Percentiles rank a stretch among this genome's conserved stretches.
Evolutionary conservation across 768 basidiomycete genomes (phyloP).

Genomic region (Auricularia cornea): DNA sequence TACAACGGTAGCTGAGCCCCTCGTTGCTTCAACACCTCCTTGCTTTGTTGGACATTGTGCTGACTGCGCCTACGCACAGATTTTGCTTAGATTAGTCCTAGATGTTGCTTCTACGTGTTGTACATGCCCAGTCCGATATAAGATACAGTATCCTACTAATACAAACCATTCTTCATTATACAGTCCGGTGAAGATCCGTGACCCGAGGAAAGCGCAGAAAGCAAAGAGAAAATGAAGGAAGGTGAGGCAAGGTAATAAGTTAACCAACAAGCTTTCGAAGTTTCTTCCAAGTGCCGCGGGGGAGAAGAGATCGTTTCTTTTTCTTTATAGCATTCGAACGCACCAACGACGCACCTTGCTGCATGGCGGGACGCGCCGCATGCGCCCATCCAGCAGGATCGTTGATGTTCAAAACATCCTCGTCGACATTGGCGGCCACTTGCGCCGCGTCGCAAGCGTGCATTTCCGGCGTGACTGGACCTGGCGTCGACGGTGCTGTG

Average conservation of each 20-base stretch:
- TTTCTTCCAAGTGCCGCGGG: background rate
- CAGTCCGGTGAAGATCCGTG: too few relatives aligned
- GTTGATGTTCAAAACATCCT: background rate
- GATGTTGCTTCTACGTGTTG: too few relatives aligned
- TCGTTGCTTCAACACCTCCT: background rate
- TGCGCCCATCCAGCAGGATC: too few relatives aligned
- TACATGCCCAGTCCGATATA: too few relatives aligned
- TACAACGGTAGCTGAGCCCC: conserved; percentile 1
- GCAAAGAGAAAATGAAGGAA: too few relatives aligned
- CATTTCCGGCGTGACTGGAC: background rate
- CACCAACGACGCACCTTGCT: background rate
- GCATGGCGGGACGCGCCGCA: too few relatives aligned
- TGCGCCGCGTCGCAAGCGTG: background rate
- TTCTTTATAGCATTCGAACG: background rate
- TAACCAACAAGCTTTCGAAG: background rate
- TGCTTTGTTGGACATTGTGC: background rate
- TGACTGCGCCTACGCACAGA: background rate
- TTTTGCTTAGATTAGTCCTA: too few relatives aligned
- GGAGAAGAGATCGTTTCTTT: background rate
- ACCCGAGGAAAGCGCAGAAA: too few relatives aligned
- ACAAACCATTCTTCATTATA: too few relatives aligned
- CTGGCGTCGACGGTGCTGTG: background rate
- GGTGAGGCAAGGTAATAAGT: background rate
- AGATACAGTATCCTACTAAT: too few relatives aligned
- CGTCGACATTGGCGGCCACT: background rate